phyloP scores from a whole-genome alignment of 2,329 filamentous ascomycete species.

The Talaromyces sp. region DNA sequence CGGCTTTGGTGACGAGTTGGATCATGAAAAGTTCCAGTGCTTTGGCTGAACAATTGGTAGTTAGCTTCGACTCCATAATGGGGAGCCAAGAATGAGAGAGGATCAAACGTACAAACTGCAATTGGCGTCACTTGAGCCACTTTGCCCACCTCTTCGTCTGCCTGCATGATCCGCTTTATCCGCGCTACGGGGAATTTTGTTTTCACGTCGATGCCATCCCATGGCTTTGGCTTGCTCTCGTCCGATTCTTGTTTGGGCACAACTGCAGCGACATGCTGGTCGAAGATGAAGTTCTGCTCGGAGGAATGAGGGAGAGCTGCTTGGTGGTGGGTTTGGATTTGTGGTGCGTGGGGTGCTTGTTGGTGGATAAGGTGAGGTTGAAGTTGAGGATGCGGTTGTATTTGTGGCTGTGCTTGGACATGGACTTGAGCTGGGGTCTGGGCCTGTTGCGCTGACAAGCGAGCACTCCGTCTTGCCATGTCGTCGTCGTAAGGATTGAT shows the following conservation, averaged over 20 bases:
- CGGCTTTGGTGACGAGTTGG: constrained; percentile 81
- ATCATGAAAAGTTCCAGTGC: constrained; percentile 98
- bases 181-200: constrained; percentile 96
- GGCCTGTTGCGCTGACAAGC: constrained; percentile 25
- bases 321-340: neutral
- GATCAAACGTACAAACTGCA: constrained; percentile 63
- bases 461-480: constrained; percentile 44
- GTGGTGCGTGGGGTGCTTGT: constrained; percentile 21
- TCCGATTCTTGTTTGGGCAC: constrained; percentile 15
- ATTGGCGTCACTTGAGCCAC: constrained; percentile 97
- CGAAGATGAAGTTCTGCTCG: constrained; percentile 15
- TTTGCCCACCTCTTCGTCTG: constrained; percentile 96
- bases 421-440: constrained; percentile 26
- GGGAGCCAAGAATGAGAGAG: neutral
- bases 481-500: constrained; percentile 25
- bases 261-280: constrained; percentile 20
- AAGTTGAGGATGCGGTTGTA: neutral
- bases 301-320: constrained; percentile 1
- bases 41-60: constrained; percentile 57
- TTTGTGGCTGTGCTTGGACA: neutral
- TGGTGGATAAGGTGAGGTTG: constrained; percentile 21
- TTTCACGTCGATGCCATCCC: constrained; percentile 67
- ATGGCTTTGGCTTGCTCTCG: constrained; percentile 26
- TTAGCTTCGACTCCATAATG: neutral
- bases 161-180: constrained; percentile 99